These are phyloP conservation scores for Trichoderma atrobrunneum DNA, from an alignment of 2,329 filamentous ascomycete genomes.

Conservation along the genomic window DNA sequence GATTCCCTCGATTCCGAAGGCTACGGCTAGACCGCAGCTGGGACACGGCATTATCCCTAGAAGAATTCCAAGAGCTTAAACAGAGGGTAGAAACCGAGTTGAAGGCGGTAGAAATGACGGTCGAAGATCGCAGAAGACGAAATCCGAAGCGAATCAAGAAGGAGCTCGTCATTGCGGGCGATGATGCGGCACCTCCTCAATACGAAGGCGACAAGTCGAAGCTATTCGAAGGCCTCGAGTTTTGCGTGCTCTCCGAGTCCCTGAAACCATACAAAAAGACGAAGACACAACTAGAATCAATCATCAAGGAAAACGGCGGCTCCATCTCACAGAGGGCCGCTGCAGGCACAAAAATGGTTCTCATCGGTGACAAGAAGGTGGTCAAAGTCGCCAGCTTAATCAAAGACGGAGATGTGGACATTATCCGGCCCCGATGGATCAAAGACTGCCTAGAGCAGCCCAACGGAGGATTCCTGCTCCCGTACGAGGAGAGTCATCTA, in stretches of 20 bases:
- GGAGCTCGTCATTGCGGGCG: conserved; percentile 69
- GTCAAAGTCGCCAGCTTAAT: conserved; percentile 82
- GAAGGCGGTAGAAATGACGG: conserved; percentile 71
- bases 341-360: conserved; percentile 59
- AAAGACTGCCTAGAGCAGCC: conserved; percentile 70
- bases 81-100: conserved; percentile 66
- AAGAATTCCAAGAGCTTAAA: conserved; percentile 74
- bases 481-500: conserved; percentile 62
- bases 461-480: conserved; percentile 60
- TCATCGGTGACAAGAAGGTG: conserved; percentile 74
- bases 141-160: conserved; percentile 62
- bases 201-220: conserved; percentile 59
- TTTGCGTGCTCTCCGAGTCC: conserved; percentile 81
- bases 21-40: conserved; percentile 81
- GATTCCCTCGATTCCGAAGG: conserved; percentile 86
- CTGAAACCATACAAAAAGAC: conserved; percentile 65
- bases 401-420: conserved; percentile 66
- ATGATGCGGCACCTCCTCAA: conserved; percentile 43
- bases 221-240: conserved; percentile 72
- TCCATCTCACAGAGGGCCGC: conserved; percentile 71
- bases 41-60: conserved; percentile 72
- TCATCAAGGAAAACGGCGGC: conserved; percentile 83
- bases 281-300: conserved; percentile 74
- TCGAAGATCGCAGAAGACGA: conserved; percentile 63
- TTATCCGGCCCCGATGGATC: conserved; percentile 80